Evolutionary conservation across 1,284 basidiomycete species (phyloP).

Genomic region (Rhodotorula glutinis): DNA sequence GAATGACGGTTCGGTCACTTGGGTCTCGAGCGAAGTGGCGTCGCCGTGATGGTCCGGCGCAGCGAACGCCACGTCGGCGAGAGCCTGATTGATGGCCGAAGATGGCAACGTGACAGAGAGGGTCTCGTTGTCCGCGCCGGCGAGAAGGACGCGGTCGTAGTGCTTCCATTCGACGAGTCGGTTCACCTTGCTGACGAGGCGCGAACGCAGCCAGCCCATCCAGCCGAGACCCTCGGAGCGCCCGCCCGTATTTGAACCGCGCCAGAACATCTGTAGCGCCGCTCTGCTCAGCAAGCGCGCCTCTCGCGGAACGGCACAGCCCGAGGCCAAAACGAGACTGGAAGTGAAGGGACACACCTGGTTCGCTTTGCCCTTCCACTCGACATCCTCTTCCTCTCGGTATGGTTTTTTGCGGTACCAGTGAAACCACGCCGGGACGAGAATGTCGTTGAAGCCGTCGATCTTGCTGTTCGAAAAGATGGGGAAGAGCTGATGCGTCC

Average conservation of each 20-base stretch:
- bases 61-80: slow-evolving; percentile 27
- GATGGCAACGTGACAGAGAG: slow-evolving; percentile 3
- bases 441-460: slow-evolving; percentile 23
- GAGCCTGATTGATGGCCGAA: slow-evolving; percentile 7
- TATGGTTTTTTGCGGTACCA: slow-evolving; percentile 17
- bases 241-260: slow-evolving; percentile 32
- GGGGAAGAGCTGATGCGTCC: slow-evolving; percentile 18
- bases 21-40: slow-evolving; percentile 2
- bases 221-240: slow-evolving; percentile 16
- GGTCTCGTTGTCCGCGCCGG: slow-evolving; percentile 1
- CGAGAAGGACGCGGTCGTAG: slow-evolving; percentile 15
- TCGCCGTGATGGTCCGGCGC: slow-evolving; percentile 24
- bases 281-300: too few relatives aligned
- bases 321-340: too few relatives aligned
- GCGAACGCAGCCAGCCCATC: slow-evolving; percentile 27
- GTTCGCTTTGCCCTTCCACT: slow-evolving; percentile 23
- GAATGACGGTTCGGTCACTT: slow-evolving; percentile 28
- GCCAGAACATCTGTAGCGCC: slow-evolving; percentile 35
- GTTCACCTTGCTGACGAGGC: slow-evolving; percentile 22
- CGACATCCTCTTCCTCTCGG: slow-evolving; percentile 9
- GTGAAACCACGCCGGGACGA: slow-evolving; percentile 29
- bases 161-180: slow-evolving; percentile 21
- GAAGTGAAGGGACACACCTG: slow-evolving; percentile 11
- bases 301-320: too few relatives aligned
- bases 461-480: slow-evolving; percentile 27